Base-by-base conservation (phyloP, 2,329 filamentous ascomycete species). In the Fusarium protoensiforme region DNA sequence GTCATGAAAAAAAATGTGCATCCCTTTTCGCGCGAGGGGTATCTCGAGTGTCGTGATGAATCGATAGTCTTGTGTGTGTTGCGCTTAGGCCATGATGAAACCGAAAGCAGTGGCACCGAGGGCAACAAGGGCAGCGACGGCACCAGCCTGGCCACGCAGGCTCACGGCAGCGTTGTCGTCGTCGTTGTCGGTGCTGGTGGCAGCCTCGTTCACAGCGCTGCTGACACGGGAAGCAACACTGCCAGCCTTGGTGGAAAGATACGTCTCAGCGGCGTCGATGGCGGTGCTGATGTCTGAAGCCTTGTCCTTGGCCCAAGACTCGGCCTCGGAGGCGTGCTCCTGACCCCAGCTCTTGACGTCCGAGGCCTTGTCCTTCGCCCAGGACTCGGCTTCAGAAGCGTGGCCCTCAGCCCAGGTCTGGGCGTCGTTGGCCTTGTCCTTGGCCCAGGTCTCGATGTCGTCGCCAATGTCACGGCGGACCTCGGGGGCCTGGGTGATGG, bases 51-150 rank as follows among this genome's bases (percentile, higher is more conserved):
- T 36, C 54, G 33, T 38, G 7, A 54, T n/a, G 35, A 24, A 24
- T 24, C 24, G 5, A 24, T 24, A 5, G 4, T 24, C 24, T 24
- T 31, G 9, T 9, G 1, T 11, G 13, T 33, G 16, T 29, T 31
- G n/a, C 20, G 53, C 54, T 76, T 78, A 78, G 8, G 66, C 65
- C 18, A 78, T 61, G 58, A 77, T 60, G 65, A 77, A 69, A 46
- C 74, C 75, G 18, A 78, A 77, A 20, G 71, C 74, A 29, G 77
- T 74, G 9, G 70, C 75, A 11, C 76, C 76, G 41, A 77, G 71
- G 5, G 77, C 77, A 24, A 76, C 72, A 29, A 67, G 63, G 20
- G 64, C 65, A 6, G 73, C 73, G 20, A 75, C 51, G 16, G 69
- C 38, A n/a, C 66, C 77, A 33, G 72, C 65, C 61, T 71, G 64